Evolutionary conservation across 345 rosid species (phyloP).

Genomic region (Citrus inodora): DNA sequence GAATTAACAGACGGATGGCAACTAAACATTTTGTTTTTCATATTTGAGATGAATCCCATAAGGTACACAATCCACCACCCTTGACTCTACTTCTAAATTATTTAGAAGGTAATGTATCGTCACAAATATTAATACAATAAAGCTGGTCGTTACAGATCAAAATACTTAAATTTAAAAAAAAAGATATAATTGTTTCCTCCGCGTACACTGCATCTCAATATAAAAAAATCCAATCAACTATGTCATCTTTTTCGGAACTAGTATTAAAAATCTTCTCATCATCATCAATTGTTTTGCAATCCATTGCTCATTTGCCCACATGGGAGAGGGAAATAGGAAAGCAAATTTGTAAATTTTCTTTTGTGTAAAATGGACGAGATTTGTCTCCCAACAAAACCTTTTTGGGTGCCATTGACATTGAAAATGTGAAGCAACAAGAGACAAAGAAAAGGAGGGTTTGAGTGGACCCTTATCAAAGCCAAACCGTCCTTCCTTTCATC

Average conservation of each 20-base stretch:
- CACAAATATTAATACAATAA: too few species aligned
- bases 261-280: not conserved
- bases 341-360: not conserved
- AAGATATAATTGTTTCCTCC: too few species aligned
- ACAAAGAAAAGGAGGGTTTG: not conserved
- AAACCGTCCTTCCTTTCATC: conserved; percentile 13
- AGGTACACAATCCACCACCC: too few species aligned
- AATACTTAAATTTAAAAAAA: too few species aligned
- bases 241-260: not conserved
- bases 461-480: conserved; percentile 18
- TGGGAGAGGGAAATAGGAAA: not conserved
- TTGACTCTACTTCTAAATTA: too few species aligned
- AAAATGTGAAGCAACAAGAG: conserved; percentile 15
- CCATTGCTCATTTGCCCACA: not conserved
- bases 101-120: too few species aligned
- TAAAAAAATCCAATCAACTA: too few species aligned
- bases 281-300: not conserved
- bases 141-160: too few species aligned
- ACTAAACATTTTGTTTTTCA: too few species aligned
- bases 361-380: not conserved
- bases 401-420: conserved; percentile 7
- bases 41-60: too few species aligned
- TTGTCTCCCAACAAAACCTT: conserved; percentile 9
- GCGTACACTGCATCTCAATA: not conserved
- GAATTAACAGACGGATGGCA: too few species aligned